Conservation (phyloP, 305 asterid species). For the Plantago rigida region DNA sequence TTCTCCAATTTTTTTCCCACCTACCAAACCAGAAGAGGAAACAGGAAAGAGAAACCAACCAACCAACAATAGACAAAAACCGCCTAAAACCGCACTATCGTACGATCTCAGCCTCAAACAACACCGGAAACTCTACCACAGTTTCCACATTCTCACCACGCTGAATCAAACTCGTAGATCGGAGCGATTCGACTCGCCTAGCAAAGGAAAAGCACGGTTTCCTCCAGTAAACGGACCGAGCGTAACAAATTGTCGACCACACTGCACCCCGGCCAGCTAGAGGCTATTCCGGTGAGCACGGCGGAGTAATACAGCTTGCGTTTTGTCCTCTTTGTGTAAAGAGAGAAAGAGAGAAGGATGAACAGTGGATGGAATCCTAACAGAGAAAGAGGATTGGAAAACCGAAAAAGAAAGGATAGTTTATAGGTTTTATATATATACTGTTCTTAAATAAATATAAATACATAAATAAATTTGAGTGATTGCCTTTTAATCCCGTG, state of each 20-base stretch:
- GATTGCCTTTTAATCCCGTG: not conserved
- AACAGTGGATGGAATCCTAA: slow-evolving; percentile 42
- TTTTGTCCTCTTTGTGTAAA: slow-evolving; percentile 1
- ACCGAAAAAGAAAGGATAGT: slow-evolving; percentile 36
- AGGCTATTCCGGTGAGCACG: slow-evolving; percentile 5
- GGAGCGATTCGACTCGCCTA: slow-evolving; percentile 37
- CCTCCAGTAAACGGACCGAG: not conserved
- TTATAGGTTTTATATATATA: slow-evolving; percentile 33
- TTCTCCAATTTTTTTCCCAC: slow-evolving; percentile 32
- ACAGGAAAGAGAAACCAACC: no score
- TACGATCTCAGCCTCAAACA: slow-evolving; percentile 36
- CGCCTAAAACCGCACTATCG: slow-evolving; percentile 29
- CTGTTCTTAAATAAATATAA: not conserved
- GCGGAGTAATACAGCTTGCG: slow-evolving; percentile 33
- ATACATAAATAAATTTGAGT: not conserved
- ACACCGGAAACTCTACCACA: slow-evolving; percentile 26
- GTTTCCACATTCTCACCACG: slow-evolving; percentile 46
- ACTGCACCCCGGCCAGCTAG: no score
- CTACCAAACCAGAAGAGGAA: slow-evolving; percentile 14
- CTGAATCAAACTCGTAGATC: slow-evolving; percentile 44
- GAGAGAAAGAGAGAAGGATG: slow-evolving; percentile 25
- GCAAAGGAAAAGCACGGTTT: slow-evolving; percentile 16
- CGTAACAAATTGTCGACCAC: not conserved
- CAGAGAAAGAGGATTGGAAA: slow-evolving; percentile 35
- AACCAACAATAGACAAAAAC: not conserved